These are phyloP conservation scores for Lecanicillium sp. DNA, from an alignment of 2,329 filamentous ascomycete species.

Conservation along the genomic window DNA sequence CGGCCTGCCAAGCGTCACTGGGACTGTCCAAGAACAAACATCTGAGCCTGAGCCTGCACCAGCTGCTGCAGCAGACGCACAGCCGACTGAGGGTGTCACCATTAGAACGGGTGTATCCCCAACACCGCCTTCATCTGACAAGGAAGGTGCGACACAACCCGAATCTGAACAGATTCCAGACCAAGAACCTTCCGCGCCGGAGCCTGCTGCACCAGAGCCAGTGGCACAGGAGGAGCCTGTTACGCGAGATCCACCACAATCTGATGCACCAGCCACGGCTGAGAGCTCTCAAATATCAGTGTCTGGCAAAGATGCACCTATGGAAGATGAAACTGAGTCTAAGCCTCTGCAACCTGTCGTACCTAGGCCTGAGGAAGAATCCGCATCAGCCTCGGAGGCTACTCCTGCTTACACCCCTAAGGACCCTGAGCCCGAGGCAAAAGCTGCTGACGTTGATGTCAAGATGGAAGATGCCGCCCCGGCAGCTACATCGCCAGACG, in stretches of 20 bases:
- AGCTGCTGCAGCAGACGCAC: background rate
- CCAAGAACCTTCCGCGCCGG: no score
- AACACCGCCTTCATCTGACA: background rate
- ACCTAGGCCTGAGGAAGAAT: background rate
- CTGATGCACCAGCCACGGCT: no score
- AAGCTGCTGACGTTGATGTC: background rate
- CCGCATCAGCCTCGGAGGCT: no score
- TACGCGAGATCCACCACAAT: no score
- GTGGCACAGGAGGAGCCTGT: no score
- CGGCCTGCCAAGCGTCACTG: slow-evolving; percentile 1
- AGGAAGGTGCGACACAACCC: background rate
- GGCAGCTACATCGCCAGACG: background rate
- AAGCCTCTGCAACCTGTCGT: background rate
- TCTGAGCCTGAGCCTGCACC: background rate
- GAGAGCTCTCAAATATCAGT: no score
- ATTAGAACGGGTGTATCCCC: background rate
- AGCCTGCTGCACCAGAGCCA: no score
- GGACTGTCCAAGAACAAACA: background rate
- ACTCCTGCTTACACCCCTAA: no score
- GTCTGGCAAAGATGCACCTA: background rate
- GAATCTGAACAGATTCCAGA: no score
- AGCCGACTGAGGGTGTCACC: no score
- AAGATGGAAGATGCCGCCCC: slow-evolving; percentile 9
- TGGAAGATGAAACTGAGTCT: background rate
- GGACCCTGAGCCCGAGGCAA: background rate